A percentile compares a stretch with the other conserved stretches of the same genome.
Conservation (phyloP, 208 protist species). For the Dictyostelium gargantuum region DNA sequence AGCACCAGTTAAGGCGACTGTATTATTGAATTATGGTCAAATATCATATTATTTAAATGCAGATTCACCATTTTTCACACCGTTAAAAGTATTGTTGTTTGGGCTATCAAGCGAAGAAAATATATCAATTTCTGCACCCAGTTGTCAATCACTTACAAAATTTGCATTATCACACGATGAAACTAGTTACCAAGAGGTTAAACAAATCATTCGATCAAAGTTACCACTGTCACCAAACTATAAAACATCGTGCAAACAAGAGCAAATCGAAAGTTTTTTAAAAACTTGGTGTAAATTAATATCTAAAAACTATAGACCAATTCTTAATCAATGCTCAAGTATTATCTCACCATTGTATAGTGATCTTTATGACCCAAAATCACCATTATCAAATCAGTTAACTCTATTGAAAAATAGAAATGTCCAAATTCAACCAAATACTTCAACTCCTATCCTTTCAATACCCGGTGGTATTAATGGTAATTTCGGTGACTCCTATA, state of each 20-base stretch:
- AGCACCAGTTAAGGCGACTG: neutral
- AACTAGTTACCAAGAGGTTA: neutral
- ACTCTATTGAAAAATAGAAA: neutral
- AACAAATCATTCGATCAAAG: neutral
- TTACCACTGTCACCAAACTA: neutral
- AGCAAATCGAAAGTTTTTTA: neutral
- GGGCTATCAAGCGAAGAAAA: constrained; percentile 26
- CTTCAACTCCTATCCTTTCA: neutral
- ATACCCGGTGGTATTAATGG: neutral
- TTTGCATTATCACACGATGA: constrained; percentile 43
- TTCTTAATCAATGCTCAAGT: constrained; percentile 28
- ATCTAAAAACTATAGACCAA: constrained; percentile 31
- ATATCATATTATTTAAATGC: neutral
- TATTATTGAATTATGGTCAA: constrained; percentile 20
- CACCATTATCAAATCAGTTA: neutral
- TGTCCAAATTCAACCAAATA: neutral
- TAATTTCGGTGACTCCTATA: neutral
- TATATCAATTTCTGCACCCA: neutral
- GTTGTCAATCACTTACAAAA: constrained; percentile 40
- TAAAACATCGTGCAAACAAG: constrained; percentile 1
- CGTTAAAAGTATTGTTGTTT: constrained; percentile 16
- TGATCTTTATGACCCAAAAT: neutral
- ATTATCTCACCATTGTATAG: constrained; percentile 5
- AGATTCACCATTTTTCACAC: constrained; percentile 19
- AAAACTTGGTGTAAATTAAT: constrained; percentile 62